Evolutionary conservation across 2,329 filamentous ascomycete species (phyloP).

Genomic region (Fusarium agapanthi): DNA sequence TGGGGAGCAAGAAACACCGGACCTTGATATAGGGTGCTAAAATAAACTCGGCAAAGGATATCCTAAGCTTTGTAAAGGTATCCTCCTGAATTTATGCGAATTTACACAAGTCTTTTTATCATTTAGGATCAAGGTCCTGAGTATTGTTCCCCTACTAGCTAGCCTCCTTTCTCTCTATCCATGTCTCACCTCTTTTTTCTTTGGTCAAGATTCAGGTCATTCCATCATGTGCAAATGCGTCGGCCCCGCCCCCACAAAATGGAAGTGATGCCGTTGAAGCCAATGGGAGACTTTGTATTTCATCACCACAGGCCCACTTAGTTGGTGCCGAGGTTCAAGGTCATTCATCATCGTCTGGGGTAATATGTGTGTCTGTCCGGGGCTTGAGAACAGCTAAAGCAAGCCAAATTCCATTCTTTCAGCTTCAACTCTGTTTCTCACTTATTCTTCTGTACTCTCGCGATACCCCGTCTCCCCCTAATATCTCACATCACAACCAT

Average conservation of each 20-base stretch:
- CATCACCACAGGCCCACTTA: slow-evolving; percentile 25
- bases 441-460: background rate
- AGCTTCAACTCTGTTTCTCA: background rate
- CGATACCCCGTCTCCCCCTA: background rate
- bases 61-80: too few species aligned
- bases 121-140: too few species aligned
- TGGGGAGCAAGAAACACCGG: too few species aligned
- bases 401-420: background rate
- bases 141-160: too few species aligned
- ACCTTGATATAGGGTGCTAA: too few species aligned
- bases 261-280: slow-evolving; percentile 20
- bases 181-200: background rate
- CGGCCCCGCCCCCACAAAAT: slow-evolving; percentile 38
- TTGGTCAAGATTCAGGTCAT: background rate
- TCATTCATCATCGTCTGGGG: slow-evolving; percentile 17
- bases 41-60: too few species aligned
- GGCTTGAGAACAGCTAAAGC: slow-evolving; percentile 1
- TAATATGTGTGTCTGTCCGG: background rate
- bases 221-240: slow-evolving; percentile 23
- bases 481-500: slow-evolving; percentile 3
- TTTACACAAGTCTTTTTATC: too few species aligned
- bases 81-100: too few species aligned
- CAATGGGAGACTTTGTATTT: slow-evolving; percentile 28
- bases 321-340: slow-evolving; percentile 35
- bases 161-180: background rate